phyloP scores from a whole-genome alignment of 208 protist species.

The Trypanosoma avium region DNA sequence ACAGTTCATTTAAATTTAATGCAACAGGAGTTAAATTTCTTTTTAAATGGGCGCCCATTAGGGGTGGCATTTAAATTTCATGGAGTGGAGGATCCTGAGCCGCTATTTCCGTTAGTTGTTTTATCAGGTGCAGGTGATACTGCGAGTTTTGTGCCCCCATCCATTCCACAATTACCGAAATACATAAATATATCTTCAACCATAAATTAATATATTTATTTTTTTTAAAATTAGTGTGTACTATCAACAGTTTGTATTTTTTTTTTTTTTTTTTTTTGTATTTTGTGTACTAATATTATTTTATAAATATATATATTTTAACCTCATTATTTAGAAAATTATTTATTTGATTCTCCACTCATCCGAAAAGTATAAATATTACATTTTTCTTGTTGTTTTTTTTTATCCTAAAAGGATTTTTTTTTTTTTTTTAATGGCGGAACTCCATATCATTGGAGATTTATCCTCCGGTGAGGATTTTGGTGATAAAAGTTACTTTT shows the following conservation, averaged over 20 bases:
- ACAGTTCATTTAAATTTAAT: conserved; percentile 49
- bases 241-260: background rate
- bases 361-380: too few species aligned
- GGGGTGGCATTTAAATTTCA: conserved; percentile 64
- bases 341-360: too few species aligned
- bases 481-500: conserved; percentile 66
- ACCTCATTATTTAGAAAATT: background rate
- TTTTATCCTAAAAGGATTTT: background rate
- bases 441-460: conserved; percentile 88
- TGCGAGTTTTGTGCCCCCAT: conserved; percentile 43
- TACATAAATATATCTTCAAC: background rate
- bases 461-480: conserved; percentile 67
- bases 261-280: conserved; percentile 11
- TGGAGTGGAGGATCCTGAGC: conserved; percentile 36
- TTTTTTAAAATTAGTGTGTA: conserved; percentile 8
- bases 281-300: background rate
- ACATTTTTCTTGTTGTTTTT: conserved; percentile 4
- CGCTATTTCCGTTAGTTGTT: conserved; percentile 60
- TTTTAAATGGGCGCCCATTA: conserved; percentile 41
- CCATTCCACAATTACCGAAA: conserved; percentile 12
- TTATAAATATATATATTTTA: conserved; percentile 10
- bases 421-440: conserved; percentile 41
- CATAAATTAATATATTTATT: conserved; percentile 18
- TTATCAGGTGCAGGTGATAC: conserved; percentile 43
- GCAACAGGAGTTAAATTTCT: conserved; percentile 45